Base-by-base conservation (phyloP, 2,329 filamentous ascomycete species). In the Aspergillus brasiliensis region DNA sequence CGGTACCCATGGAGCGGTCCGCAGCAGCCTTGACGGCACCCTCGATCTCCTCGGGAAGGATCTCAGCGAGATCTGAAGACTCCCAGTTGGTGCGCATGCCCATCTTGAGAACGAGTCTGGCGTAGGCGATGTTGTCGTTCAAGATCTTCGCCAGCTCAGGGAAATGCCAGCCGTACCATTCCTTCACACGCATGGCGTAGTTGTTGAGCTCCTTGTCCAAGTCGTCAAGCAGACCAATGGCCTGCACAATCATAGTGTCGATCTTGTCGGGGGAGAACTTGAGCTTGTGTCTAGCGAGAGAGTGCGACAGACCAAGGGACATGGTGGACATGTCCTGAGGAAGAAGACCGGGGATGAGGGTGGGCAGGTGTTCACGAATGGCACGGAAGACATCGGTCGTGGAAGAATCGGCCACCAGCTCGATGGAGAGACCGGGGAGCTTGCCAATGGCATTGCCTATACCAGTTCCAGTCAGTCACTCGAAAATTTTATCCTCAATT, bases 81-180 rank as follows among this genome's bases (percentile, higher is more conserved):
- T 87, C 83, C 62, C 90, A 90, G 73, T 92, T 92, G 66, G 89
- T 87, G 66, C 95, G 90, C 85, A 96, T 91, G 69, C 95, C 95
- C 82, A 96, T 91, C 66, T 89, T 86, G 53, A 97, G 81, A 60
- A 99, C 92, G 60, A 99, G 88, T 67, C 89, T 89, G 61, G 93
- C 88, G 76, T 97, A 99, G 66, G 93, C 93, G 64, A 97, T 82
- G 80, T 99, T 99, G 84, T 99, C 95, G 78, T 96, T 96, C 69
- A 97, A 85, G 73, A 98, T 97, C 81, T 93, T 94, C 73, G 91
- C 93, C 85, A 99, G 88, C 82, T 99, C 95, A 42, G 95, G 95
- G 83, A 98, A 99, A 80, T 98, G 95, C 95, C 95, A 99, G 72
- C 95, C 95, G 76, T 99, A 99, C 95, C 95, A 99, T 80, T 99